phyloP scores from a whole-genome alignment of 1,284 basidiomycete species.

The Lentinula novae-zelandiae region DNA sequence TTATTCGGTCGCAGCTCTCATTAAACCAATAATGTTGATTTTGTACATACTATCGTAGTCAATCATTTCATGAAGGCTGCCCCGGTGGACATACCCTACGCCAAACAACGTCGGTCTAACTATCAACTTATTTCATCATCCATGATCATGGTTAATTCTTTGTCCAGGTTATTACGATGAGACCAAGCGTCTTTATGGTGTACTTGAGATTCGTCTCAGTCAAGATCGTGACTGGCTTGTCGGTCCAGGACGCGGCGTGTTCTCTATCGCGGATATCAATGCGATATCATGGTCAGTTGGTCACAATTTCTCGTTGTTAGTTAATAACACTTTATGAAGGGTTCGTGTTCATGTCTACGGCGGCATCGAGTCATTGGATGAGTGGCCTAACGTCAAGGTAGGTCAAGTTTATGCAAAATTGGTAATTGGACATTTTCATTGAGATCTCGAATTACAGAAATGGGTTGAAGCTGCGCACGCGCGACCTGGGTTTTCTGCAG shows the following conservation, averaged over 20 bases:
- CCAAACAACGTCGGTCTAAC: conserved; percentile 44
- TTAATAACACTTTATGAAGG: conserved; percentile 30
- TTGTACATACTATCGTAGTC: conserved; percentile 30
- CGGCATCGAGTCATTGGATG: conserved; percentile 49
- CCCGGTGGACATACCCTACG: conserved; percentile 64
- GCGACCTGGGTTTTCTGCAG: conserved; percentile 8
- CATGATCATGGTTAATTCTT: background rate
- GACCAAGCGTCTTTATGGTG: conserved; percentile 73
- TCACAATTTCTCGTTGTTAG: conserved; percentile 15
- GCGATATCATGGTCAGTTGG: conserved; percentile 54
- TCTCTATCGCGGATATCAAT: conserved; percentile 66
- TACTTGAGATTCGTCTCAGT: conserved; percentile 67
- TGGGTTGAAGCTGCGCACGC: conserved; percentile 7
- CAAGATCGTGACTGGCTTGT: conserved; percentile 62
- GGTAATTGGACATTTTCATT: background rate
- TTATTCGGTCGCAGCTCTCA: background rate
- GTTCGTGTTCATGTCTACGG: conserved; percentile 41
- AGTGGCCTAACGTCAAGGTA: conserved; percentile 57
- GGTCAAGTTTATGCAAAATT: background rate
- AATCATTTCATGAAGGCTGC: conserved; percentile 56
- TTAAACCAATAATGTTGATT: background rate
- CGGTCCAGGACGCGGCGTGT: conserved; percentile 62
- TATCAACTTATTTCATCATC: background rate
- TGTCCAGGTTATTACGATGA: conserved; percentile 66
- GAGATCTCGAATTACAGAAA: background rate